Evolutionary conservation across 2,329 filamentous ascomycete species (phyloP).

Genomic region (Paraphaeosphaeria sporulosa): DNA sequence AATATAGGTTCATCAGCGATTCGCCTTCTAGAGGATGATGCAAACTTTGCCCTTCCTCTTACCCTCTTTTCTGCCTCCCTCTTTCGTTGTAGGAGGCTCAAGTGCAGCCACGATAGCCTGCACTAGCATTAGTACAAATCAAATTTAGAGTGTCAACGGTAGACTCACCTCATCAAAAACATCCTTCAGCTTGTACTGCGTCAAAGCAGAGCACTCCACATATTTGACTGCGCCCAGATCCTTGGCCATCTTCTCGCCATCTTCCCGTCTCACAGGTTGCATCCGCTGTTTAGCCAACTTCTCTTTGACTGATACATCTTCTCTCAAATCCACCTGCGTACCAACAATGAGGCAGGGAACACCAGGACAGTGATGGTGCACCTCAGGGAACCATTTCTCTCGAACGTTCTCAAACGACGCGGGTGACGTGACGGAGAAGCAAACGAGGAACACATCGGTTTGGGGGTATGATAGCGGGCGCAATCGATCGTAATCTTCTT

Average conservation of each 20-base stretch:
- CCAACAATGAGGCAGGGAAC: constrained; percentile 98
- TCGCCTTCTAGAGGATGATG: constrained; percentile 43
- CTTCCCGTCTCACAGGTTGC: constrained; percentile 88
- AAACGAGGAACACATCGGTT: constrained; percentile 98
- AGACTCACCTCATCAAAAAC: constrained; percentile 93
- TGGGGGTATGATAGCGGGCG: constrained; percentile 97
- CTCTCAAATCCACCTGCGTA: constrained; percentile 94
- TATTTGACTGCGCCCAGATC: constrained; percentile 98
- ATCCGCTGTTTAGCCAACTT: constrained; percentile 97
- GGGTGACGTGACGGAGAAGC: constrained; percentile 96
- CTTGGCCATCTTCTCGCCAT: constrained; percentile 95
- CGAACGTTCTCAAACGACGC: constrained; percentile 99
- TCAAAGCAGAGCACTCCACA: constrained; percentile 96
- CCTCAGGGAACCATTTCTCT: constrained; percentile 99
- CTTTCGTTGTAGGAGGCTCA: constrained; percentile 78
- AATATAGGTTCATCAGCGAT: constrained; percentile 29
- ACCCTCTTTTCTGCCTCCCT: constrained; percentile 51
- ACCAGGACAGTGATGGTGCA: constrained; percentile 97
- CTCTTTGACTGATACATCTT: constrained; percentile 84
- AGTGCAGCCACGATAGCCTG: constrained; percentile 95
- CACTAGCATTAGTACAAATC: constrained; percentile 13
- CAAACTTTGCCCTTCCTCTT: constrained; percentile 48
- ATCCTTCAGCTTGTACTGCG: constrained; percentile 98
- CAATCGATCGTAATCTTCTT: constrained; percentile 98
- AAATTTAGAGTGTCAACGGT: not conserved